A percentile compares a stretch with the other conserved stretches of the same genome.
These are phyloP conservation scores for Harringtonia aguacate DNA, from an alignment of 2,329 filamentous ascomycete genomes.

Conservation along the genomic window DNA sequence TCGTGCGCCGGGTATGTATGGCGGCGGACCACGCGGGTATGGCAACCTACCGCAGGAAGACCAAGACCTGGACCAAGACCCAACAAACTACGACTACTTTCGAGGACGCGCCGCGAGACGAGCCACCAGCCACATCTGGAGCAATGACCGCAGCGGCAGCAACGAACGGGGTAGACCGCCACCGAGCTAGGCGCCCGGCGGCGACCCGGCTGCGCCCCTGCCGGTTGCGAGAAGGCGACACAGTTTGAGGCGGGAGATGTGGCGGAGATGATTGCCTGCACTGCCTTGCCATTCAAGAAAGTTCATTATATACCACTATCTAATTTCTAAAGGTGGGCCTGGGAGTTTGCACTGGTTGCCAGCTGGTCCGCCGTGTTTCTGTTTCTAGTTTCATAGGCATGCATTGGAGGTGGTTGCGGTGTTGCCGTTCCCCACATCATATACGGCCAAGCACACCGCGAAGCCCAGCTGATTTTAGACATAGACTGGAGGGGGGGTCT, in stretches of 20 bases:
- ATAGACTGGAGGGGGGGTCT: too few relatives aligned
- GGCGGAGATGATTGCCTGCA: neutral
- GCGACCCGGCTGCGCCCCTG: neutral
- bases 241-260: constrained; percentile 7
- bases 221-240: neutral
- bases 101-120: constrained; percentile 22
- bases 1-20: constrained; percentile 40
- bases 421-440: too few relatives aligned
- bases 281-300: neutral
- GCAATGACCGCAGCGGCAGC: constrained; percentile 3
- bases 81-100: constrained; percentile 47
- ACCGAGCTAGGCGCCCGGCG: constrained; percentile 9
- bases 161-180: constrained; percentile 5
- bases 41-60: constrained; percentile 47
- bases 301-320: too few relatives aligned
- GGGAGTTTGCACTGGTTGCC: too few relatives aligned
- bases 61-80: constrained; percentile 26
- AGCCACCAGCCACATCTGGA: constrained; percentile 8
- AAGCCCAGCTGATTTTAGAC: too few relatives aligned
- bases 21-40: constrained; percentile 49
- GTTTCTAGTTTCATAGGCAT: neutral
- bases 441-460: too few relatives aligned
- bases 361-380: neutral
- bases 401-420: too few relatives aligned
- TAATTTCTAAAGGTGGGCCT: neutral